A percentile compares a stretch with the other conserved stretches of the same genome.
phyloP scores from a whole-genome alignment of 805 yeast species.

The Lipomyces yamadae region DNA sequence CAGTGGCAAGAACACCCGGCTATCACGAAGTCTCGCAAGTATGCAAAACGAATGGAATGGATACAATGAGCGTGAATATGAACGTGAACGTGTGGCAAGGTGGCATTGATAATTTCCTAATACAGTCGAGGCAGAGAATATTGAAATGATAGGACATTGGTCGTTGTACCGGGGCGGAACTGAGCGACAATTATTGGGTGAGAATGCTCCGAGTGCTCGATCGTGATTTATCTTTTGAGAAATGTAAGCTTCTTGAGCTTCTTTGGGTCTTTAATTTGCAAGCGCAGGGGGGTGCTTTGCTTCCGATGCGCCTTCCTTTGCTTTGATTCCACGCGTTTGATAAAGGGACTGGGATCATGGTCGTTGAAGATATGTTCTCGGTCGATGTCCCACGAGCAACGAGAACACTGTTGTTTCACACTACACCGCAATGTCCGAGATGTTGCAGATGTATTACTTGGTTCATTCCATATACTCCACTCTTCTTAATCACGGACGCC shows the following conservation, averaged over 20 bases:
- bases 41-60: constrained; percentile 8
- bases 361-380: too few relatives aligned
- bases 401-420: too few relatives aligned
- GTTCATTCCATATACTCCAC: too few relatives aligned
- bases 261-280: background rate
- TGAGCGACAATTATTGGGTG: constrained; percentile 6
- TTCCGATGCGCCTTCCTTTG: too few relatives aligned
- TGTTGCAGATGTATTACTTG: too few relatives aligned
- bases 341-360: too few relatives aligned
- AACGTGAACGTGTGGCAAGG: constrained; percentile 8
- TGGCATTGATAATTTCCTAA: constrained; percentile 3
- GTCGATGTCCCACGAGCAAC: too few relatives aligned
- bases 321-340: too few relatives aligned
- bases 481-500: too few relatives aligned
- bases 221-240: background rate
- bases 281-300: background rate
- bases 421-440: too few relatives aligned
- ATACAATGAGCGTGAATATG: constrained; percentile 4
- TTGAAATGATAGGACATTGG: background rate
- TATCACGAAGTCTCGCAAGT: constrained; percentile 5
- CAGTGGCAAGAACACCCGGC: constrained; percentile 7
- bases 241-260: background rate
- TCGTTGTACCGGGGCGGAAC: constrained; percentile 3
- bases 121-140: constrained; percentile 5
- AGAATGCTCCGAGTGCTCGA: background rate